Conservation (phyloP, 768 basidiomycete genomes). For the Collybia nuda region DNA sequence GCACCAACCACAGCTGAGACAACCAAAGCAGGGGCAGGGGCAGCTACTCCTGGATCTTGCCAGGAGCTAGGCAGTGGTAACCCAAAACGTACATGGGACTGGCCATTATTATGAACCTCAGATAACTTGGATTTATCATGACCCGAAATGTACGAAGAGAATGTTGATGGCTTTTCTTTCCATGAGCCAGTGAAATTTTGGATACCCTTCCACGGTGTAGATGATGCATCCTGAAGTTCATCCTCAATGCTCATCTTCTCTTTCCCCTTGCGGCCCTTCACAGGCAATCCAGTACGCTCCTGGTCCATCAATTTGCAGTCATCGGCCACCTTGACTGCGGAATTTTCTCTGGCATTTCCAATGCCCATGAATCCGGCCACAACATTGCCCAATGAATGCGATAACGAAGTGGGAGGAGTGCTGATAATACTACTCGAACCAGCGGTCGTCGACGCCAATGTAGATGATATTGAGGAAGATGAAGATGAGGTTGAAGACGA, state of each 20-base stretch:
- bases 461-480: slow-evolving; percentile 50
- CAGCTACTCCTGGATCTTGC: slow-evolving; percentile 53
- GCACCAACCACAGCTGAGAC: slow-evolving; percentile 49
- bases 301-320: slow-evolving; percentile 11
- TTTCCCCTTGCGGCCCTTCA: slow-evolving; percentile 32
- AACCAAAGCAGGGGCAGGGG: slow-evolving; percentile 52
- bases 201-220: slow-evolving; percentile 38
- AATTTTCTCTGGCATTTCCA: slow-evolving; percentile 24
- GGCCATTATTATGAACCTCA: slow-evolving; percentile 20
- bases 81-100: slow-evolving; percentile 39
- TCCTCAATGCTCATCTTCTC: slow-evolving; percentile 26
- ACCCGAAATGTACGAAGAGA: slow-evolving; percentile 34
- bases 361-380: slow-evolving; percentile 40
- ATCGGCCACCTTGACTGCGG: not conserved
- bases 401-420: slow-evolving; percentile 59
- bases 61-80: slow-evolving; percentile 38
- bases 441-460: slow-evolving; percentile 31
- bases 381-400: slow-evolving; percentile 44
- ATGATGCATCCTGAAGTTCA: slow-evolving; percentile 30
- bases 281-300: slow-evolving; percentile 27
- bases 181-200: slow-evolving; percentile 29
- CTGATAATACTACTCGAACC: slow-evolving; percentile 46
- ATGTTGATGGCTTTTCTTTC: slow-evolving; percentile 36
- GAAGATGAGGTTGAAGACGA: slow-evolving; percentile 49
- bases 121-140: slow-evolving; percentile 30